Percentiles rank a stretch among this genome's conserved stretches.
Conservation (phyloP, 2,329 filamentous ascomycete species). For the Calonectria hawksworthii region DNA sequence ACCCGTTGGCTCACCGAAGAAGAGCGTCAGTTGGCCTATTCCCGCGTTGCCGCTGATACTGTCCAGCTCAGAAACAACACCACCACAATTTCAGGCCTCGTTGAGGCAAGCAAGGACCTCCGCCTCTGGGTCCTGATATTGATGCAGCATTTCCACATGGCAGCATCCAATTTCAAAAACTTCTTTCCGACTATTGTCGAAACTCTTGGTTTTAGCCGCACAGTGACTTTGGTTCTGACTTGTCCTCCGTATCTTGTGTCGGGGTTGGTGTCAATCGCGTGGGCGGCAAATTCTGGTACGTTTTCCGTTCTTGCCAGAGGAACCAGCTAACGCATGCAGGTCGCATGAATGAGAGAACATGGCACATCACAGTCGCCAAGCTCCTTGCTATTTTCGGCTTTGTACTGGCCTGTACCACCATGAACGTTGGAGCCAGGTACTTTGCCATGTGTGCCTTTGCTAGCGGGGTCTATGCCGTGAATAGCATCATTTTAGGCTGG, state of each 20-base stretch:
- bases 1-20: conserved; percentile 57
- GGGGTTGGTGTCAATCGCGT: conserved; percentile 19
- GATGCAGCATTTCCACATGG: conserved; percentile 65
- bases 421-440: conserved; percentile 36
- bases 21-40: conserved; percentile 57
- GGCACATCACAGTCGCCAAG: conserved; percentile 61
- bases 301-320: conserved; percentile 56
- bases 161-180: conserved; percentile 60
- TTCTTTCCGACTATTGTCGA: conserved; percentile 43
- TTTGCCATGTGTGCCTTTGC: conserved; percentile 55
- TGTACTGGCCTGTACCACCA: conserved; percentile 43
- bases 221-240: conserved; percentile 43
- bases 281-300: background rate
- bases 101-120: conserved; percentile 58
- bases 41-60: conserved; percentile 59
- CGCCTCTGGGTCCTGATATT: conserved; percentile 62
- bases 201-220: conserved; percentile 43
- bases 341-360: conserved; percentile 59
- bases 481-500: conserved; percentile 62
- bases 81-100: conserved; percentile 59
- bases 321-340: background rate
- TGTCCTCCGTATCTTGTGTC: conserved; percentile 61
- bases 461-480: conserved; percentile 55
- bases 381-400: conserved; percentile 51
- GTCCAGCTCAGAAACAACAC: conserved; percentile 58